Percentiles rank a stretch among this genome's conserved stretches.
These are phyloP conservation scores for Trametes punicea DNA, from an alignment of 768 basidiomycete genomes.

Conservation along the genomic window DNA sequence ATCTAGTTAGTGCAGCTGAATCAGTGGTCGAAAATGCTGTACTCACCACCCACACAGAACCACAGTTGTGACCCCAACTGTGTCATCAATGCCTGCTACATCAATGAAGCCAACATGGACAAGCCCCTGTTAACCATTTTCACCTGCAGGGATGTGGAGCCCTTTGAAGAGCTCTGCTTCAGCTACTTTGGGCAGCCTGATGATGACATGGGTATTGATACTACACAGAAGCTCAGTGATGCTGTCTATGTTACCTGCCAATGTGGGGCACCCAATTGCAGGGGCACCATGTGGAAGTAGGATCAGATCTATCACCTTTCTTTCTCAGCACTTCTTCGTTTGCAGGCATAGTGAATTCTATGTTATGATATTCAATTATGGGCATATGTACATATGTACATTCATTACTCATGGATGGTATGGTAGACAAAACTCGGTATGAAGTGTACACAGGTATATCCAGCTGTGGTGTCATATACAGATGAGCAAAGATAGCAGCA, in stretches of 20 bases:
- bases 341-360: neutral
- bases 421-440: neutral
- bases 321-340: neutral
- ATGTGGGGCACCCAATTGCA: constrained; percentile 53
- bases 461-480: neutral
- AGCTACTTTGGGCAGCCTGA: constrained; percentile 58
- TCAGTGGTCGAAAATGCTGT: neutral
- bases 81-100: constrained; percentile 64
- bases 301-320: neutral
- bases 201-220: constrained; percentile 28
- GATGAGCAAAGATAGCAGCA: neutral
- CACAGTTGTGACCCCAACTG: constrained; percentile 92
- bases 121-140: constrained; percentile 72
- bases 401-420: neutral
- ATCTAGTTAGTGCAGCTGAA: constrained; percentile 51
- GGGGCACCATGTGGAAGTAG: constrained; percentile 37
- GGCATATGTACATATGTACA: neutral
- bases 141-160: constrained; percentile 57
- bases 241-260: constrained; percentile 46
- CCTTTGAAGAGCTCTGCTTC: constrained; percentile 73
- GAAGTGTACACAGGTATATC: neutral
- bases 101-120: constrained; percentile 69
- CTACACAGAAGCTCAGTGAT: neutral
- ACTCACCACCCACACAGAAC: constrained; percentile 48
- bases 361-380: constrained; percentile 9